Base-by-base conservation (phyloP, 768 basidiomycete species). In the Termitomyces sp. region DNA sequence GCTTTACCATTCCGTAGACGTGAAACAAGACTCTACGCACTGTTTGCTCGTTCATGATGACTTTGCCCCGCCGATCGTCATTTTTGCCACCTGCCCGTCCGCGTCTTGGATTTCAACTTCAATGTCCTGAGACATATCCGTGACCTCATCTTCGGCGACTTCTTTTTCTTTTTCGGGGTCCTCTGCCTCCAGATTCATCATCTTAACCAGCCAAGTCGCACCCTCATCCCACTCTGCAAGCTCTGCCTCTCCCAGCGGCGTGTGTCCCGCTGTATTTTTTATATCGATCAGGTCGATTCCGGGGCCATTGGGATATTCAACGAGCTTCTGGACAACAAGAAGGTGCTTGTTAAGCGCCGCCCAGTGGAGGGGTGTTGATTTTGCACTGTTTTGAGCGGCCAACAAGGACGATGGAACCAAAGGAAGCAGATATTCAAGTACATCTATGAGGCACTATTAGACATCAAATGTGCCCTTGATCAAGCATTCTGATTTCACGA, bases 361-460 rank as follows among this genome's bases (percentile, higher is more conserved):
- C 95, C 95, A 97, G 66, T 98, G 95, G 6, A 97, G 72, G 7
- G 95, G 81, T 2, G 91, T 95, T 25, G 95, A 95, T 51, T 84
- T 79, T 0, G 90, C 79, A 29, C 69, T 69, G 66, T 97, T 98
- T 58, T 81, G 82, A 0, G 77, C 73, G 2, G 84, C 73, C 21
- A 94, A 66, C 7, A 92, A 70, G 2, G 79, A 69, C 11, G 86
- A 68, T 16, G 81, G 74, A 7, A 81, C 57, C 53, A 84, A 68
- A 2, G 91, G 81, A 4, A 96, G 78, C 14, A 98, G 78, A 64
- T 84, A 86, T 46, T 86, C 77, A 44, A 97, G 80, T 10, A 92
- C 68, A 62, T 94, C 94, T 96, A 73, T 49, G 63, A 59, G 54
- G 68, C 60, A 65, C 81, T 83, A 81, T 70, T 69, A 72, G 67